Conservation (phyloP, 257 asterid species). For the Przewalskia tangutica region DNA sequence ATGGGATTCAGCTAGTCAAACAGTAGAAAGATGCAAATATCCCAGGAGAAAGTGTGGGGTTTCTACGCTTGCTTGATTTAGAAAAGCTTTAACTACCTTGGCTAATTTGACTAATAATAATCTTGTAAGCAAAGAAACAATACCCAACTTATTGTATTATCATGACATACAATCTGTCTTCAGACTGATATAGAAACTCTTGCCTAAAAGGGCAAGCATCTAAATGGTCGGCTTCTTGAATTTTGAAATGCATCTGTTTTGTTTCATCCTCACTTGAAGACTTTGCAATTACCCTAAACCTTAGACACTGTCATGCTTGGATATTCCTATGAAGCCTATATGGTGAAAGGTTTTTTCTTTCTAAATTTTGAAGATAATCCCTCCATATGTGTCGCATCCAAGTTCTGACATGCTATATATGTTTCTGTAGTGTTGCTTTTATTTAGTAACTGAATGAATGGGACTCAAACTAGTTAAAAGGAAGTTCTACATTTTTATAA, state of each 20-base stretch:
- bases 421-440: background rate
- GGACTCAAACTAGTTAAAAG: background rate
- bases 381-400: background rate
- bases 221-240: background rate
- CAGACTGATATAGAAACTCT: background rate
- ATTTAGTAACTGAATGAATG: background rate
- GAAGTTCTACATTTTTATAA: background rate
- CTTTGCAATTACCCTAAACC: background rate
- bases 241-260: background rate
- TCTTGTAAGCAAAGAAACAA: background rate
- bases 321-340: background rate
- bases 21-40: background rate
- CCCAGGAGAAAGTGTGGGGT: background rate
- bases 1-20: background rate
- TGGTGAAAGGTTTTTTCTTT: background rate
- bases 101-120: background rate
- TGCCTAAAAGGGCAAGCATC: background rate
- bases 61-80: background rate
- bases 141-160: background rate
- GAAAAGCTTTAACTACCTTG: background rate
- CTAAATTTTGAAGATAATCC: background rate
- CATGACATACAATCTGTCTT: background rate
- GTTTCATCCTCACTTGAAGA: conserved; percentile 1
- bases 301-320: background rate
- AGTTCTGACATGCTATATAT: background rate